These are phyloP conservation scores for Fragilaria crotonensis DNA, from an alignment of 108 stramenopile species.

Conservation along the genomic window DNA sequence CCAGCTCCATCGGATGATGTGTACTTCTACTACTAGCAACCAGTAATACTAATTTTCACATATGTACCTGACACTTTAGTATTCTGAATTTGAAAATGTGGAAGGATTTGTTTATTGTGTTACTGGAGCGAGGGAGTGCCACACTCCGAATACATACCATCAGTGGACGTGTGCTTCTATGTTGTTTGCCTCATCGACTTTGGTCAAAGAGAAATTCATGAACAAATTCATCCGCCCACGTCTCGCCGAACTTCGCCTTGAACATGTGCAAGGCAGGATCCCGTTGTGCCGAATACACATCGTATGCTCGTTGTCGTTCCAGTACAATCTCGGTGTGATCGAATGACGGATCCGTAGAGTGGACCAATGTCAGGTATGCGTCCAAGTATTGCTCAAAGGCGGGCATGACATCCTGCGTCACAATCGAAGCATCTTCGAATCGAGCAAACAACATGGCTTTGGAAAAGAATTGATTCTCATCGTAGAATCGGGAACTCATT, in stretches of 20 bases:
- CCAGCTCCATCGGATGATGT: too few relatives aligned
- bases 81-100: too few relatives aligned
- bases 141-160: too few relatives aligned
- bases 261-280: constrained; percentile 53
- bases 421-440: constrained; percentile 72
- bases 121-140: too few relatives aligned
- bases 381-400: constrained; percentile 80
- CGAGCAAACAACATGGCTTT: constrained; percentile 90
- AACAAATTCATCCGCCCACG: constrained; percentile 29
- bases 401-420: constrained; percentile 67
- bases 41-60: too few relatives aligned
- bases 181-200: too few relatives aligned
- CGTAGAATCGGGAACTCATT: constrained; percentile 90
- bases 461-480: constrained; percentile 91
- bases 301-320: constrained; percentile 33
- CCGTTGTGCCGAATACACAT: constrained; percentile 38
- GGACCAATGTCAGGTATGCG: constrained; percentile 38
- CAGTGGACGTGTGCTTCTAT: too few relatives aligned
- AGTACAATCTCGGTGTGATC: constrained; percentile 3
- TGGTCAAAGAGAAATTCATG: constrained; percentile 30
- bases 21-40: too few relatives aligned
- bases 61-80: too few relatives aligned
- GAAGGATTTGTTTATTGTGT: too few relatives aligned
- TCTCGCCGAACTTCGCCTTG: constrained; percentile 32
- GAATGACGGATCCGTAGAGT: background rate